Evolutionary conservation across 75 land plant species (phyloP).

Genomic region (Picea sitchensis): DNA sequence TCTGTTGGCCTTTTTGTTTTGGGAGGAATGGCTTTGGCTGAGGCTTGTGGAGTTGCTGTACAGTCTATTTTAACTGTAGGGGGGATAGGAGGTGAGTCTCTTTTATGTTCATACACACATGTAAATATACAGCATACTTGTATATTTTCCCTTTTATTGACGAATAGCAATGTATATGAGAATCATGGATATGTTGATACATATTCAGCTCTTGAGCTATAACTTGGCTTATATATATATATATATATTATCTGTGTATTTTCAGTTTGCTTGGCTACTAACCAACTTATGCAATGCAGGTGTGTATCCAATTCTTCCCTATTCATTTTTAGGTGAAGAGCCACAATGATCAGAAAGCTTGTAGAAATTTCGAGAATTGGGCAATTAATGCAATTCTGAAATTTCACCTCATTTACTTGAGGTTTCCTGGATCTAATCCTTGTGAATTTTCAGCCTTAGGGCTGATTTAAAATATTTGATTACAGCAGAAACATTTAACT

Average conservation of each 20-base stretch:
- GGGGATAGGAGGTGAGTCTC: conserved; percentile 80
- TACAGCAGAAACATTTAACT: too few species aligned
- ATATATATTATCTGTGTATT: background rate
- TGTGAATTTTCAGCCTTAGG: too few species aligned
- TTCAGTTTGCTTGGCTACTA: background rate
- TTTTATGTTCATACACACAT: background rate
- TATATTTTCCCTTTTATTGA: background rate
- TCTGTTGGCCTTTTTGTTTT: conserved; percentile 64
- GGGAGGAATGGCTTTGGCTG: conserved; percentile 82
- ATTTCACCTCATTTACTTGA: too few species aligned
- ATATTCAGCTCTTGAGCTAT: background rate
- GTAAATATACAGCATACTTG: too few species aligned
- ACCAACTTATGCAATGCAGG: background rate
- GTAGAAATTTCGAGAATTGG: background rate
- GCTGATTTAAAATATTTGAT: too few species aligned
- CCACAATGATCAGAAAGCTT: background rate
- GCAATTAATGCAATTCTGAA: too few species aligned
- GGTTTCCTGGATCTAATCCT: too few species aligned
- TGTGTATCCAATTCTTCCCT: too few species aligned
- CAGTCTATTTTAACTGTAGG: conserved; percentile 93
- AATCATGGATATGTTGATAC: too few species aligned
- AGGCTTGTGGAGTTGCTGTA: conserved; percentile 87
- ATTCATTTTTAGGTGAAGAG: background rate
- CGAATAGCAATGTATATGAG: background rate
- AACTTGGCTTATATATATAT: background rate